phyloP scores from a whole-genome alignment of 129 eudicot genomes.

The Saussurea involucrata region DNA sequence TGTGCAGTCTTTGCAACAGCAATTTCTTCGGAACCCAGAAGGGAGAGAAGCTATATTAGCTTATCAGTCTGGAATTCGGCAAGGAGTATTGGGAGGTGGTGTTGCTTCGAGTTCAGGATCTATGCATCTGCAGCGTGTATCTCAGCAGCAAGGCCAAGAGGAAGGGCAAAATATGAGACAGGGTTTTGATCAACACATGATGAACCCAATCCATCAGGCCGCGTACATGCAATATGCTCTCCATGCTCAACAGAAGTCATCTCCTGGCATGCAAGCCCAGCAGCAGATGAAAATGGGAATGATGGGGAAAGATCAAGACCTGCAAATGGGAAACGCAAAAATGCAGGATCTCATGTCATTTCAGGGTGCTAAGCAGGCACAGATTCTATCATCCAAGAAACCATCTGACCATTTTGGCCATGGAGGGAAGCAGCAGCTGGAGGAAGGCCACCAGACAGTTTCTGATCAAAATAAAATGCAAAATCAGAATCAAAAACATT shows the following conservation, averaged over 20 bases:
- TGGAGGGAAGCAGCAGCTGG: slow-evolving; percentile 48
- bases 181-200: slow-evolving; percentile 68
- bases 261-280: slow-evolving; percentile 60
- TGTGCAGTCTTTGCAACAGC: slow-evolving; percentile 83
- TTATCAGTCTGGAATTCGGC: slow-evolving; percentile 70
- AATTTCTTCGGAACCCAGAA: slow-evolving; percentile 75
- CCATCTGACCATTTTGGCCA: slow-evolving; percentile 52
- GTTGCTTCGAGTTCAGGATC: slow-evolving; percentile 53
- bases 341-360: slow-evolving; percentile 51
- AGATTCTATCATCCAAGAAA: slow-evolving; percentile 52
- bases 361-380: slow-evolving; percentile 63
- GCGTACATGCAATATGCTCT: slow-evolving; percentile 78
- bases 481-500: slow-evolving; percentile 46
- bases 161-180: slow-evolving; percentile 63
- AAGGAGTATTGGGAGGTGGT: slow-evolving; percentile 61
- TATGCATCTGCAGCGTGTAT: slow-evolving; percentile 56
- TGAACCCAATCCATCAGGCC: slow-evolving; percentile 83
- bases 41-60: slow-evolving; percentile 74
- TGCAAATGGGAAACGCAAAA: slow-evolving; percentile 49
- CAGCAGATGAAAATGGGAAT: slow-evolving; percentile 65
- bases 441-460: slow-evolving; percentile 40
- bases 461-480: slow-evolving; percentile 50
- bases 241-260: slow-evolving; percentile 57
- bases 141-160: slow-evolving; percentile 61
- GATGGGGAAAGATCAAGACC: slow-evolving; percentile 59